Conservation (phyloP, 257 asterid genomes). For the Petunia secreta region DNA sequence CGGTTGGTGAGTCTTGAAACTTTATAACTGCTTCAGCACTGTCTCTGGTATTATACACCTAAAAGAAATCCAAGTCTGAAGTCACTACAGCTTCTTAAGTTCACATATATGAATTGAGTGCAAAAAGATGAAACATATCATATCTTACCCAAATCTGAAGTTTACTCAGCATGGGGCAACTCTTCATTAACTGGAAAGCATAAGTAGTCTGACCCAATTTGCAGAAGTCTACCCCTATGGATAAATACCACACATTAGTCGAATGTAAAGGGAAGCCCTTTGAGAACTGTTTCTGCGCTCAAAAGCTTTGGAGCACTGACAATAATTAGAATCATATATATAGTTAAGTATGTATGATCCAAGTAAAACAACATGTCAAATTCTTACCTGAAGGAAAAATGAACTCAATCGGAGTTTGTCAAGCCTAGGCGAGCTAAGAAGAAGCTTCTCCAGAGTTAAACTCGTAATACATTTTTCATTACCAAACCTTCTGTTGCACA, state of each 20-base stretch:
- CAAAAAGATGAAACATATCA: neutral
- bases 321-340: neutral
- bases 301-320: neutral
- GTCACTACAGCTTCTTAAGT: neutral
- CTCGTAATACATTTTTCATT: too few relatives aligned
- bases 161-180: neutral
- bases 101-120: neutral
- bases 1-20: neutral
- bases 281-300: neutral
- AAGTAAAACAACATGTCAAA: neutral
- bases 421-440: neutral
- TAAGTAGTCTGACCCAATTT: neutral
- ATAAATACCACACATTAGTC: neutral
- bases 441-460: neutral
- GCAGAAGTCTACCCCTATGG: neutral
- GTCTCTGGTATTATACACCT: neutral
- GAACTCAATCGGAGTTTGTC: neutral
- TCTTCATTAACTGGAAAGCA: neutral
- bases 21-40: neutral
- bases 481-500: too few relatives aligned
- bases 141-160: neutral
- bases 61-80: neutral
- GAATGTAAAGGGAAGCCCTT: neutral
- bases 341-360: neutral
- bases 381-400: conserved; percentile 18